phyloP scores from a whole-genome alignment of 2,329 filamentous ascomycete genomes.

The Ilyonectria robusta region DNA sequence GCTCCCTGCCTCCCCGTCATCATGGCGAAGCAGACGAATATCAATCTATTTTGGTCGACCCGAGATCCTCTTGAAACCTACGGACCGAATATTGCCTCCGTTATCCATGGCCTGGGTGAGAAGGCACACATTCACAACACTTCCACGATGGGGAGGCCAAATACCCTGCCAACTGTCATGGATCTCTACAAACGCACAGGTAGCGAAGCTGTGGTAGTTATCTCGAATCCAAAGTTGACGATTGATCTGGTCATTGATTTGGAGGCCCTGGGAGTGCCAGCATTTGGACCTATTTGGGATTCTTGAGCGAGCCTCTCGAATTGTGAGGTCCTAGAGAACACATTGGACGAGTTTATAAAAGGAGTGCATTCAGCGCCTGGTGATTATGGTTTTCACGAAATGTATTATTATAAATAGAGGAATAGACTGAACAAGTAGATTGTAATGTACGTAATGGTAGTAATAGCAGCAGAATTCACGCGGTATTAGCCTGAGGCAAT shows the following conservation, averaged over 20 bases:
- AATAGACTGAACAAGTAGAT: neutral
- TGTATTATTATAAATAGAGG: neutral
- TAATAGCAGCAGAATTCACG: neutral
- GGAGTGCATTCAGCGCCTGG: neutral
- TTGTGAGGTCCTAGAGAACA: neutral
- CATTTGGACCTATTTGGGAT: constrained; percentile 80
- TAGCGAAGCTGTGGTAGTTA: constrained; percentile 78
- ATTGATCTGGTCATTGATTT: constrained; percentile 74
- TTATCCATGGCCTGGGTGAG: constrained; percentile 68
- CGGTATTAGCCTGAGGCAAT: neutral
- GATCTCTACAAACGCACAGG: constrained; percentile 67
- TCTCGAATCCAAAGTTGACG: constrained; percentile 76
- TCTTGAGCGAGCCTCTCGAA: constrained; percentile 19
- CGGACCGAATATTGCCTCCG: constrained; percentile 65
- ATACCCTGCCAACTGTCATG: constrained; percentile 58
- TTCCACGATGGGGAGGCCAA: constrained; percentile 65
- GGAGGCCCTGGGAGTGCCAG: constrained; percentile 72
- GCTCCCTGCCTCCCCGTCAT: constrained; percentile 69
- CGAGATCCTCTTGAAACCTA: constrained; percentile 70
- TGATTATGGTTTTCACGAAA: neutral
- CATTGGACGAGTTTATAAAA: neutral
- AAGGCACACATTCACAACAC: constrained; percentile 77
- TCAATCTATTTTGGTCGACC: constrained; percentile 76
- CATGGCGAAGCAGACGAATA: constrained; percentile 58
- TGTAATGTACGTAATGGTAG: neutral